These are phyloP conservation scores for Thinopyrum elongatum DNA, from an alignment of 176 grass and related monocot species.

Conservation along the genomic window DNA sequence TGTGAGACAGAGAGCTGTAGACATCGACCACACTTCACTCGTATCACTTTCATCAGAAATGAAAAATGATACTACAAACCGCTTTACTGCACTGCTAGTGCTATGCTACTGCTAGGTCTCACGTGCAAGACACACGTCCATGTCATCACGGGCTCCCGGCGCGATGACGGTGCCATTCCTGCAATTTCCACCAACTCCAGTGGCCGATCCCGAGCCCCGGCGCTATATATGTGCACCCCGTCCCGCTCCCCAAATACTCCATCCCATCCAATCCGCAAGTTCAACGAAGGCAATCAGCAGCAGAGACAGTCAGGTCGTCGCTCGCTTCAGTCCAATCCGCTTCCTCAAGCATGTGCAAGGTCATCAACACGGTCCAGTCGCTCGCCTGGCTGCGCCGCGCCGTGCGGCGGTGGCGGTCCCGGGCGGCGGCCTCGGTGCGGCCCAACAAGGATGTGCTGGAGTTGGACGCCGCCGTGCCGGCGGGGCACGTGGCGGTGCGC, in stretches of 20 bases:
- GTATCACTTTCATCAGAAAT: background rate
- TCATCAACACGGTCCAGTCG: conserved; percentile 26
- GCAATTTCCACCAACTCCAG: background rate
- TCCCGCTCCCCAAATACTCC: background rate
- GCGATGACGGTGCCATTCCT: background rate
- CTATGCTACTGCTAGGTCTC: background rate
- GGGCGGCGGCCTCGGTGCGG: background rate
- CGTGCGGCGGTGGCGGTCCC: conserved; percentile 24
- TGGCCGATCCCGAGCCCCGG: background rate
- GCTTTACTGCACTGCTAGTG: background rate
- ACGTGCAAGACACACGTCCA: background rate
- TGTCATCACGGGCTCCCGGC: background rate
- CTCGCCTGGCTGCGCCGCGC: conserved; percentile 31
- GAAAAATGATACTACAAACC: background rate
- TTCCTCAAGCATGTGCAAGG: conserved; percentile 32
- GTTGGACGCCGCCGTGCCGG: background rate
- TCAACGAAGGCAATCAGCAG: background rate
- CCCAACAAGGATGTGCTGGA: background rate
- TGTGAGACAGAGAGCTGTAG: background rate
- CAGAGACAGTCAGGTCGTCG: background rate
- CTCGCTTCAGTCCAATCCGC: background rate
- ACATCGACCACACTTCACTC: background rate
- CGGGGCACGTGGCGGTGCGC: conserved; percentile 45
- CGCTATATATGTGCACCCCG: conserved; percentile 23
- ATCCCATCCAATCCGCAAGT: background rate